Base-by-base conservation (phyloP, 1,284 basidiomycete species). In the Pseudozyma sp. region DNA sequence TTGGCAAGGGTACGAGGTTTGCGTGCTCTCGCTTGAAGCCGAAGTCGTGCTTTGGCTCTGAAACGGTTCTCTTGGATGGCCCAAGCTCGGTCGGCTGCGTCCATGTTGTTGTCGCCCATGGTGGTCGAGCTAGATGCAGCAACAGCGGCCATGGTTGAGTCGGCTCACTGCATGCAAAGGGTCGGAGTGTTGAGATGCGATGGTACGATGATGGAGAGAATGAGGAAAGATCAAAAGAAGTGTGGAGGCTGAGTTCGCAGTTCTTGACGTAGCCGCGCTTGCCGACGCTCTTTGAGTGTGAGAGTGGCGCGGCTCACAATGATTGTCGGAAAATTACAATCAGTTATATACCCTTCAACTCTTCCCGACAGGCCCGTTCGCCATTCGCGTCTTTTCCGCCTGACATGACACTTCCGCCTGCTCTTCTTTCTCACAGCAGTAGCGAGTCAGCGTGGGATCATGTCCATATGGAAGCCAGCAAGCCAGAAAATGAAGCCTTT, bases 51-150 rank as follows among this genome's bases (percentile, higher is more conserved):
- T 44, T 59, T 43, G 11, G 66, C 71, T 11, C 66, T 53, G n/a
- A 74, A 59, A 5, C 71, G 50, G 31, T 74, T 74, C 40, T 74
- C 71, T 45, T 69, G 66, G 45, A 74, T 63, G 7, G 71, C 64
- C 66, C 66, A 74, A 5, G 66, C 71, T 38, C 52, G 66, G 43
- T 74, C 71, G 13, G 59, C 59, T 43, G 70, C 53, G 39, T 73
- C 59, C 59, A 71, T 62, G 34, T 66, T 34, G 51, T 70, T 38
- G 51, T 70, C 65, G 25, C 56, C 18, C 16, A 60, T 66, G 43
- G 42, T 57, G 47, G 47, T 35, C 8, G 59, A 57, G 12, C 19
- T 42, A 19, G 63, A 66, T 4, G 63, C 63, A 13, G 63, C 63
- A 13, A 70, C 45, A 31, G 56, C 38, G n/a, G 64, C 49, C 70